Evolutionary conservation across 345 rosid species (phyloP), one percentile per base, ranked within the genome.

Genomic region (Lumnitzera littorea): DNA sequence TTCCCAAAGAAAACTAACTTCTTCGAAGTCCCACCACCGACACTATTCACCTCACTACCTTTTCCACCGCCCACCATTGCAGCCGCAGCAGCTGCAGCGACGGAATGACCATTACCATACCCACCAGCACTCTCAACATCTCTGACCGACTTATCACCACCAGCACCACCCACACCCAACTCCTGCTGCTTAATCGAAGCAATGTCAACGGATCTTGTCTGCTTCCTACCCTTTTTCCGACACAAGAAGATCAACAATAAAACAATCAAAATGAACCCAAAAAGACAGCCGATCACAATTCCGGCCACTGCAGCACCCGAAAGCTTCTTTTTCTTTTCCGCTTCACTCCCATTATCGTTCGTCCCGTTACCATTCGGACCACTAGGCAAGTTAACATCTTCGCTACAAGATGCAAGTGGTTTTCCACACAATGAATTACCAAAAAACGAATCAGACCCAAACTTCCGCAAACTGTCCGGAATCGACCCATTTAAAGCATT

Each of bases 221-320:
- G 82, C 67, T 69, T 79, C 53, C 62, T 73, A 11, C 84, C 74
- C 66, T 71, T 86, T 63, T 68, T 86, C 69, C 96, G 67, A 43
- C 83, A 82, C 29, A 88, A 56, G 67, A 82, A 50, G 80, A 85
- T 76, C 68, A 85, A 57, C 67, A 86, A 27, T 60, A 88, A 2
- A 11, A 78, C 55, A 56, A 91, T 68, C 51, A 94, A 48, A 5
- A 72, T 46, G 51, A 88, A 67, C 29, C 78, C 97, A 56, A 84
- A 51, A 23, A 95, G 68, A 55, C 86, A 84, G 62, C 91, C 99
- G 46, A 95, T 85, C 31, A 80, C 94, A 53, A 95, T 87, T 13
- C 99, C 99, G 0, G 96, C 96, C 51, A 88, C 82, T 14, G 84
- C 96, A 14, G 94, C 95, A 11, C 88, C 91, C 1, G 98, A 86